A percentile compares a stretch with the other conserved stretches of the same genome.
phyloP scores from a whole-genome alignment of 495 filamentous ascomycete species.

The Wilcoxina mikolae region DNA sequence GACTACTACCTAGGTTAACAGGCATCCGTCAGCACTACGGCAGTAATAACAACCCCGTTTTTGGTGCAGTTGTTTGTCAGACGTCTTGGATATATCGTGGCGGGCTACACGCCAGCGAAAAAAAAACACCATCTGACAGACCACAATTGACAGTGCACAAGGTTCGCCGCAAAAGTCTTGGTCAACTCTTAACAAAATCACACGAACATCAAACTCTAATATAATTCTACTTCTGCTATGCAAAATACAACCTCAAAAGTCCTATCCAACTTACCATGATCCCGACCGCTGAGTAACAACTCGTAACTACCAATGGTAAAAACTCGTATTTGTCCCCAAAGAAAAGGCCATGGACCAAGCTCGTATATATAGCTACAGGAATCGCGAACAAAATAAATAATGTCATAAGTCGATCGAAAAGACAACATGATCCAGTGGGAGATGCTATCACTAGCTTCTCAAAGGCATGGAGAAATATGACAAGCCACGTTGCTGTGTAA shows the following conservation, averaged over 20 bases:
- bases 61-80: no score
- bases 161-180: no score
- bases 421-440: slow-evolving; percentile 56
- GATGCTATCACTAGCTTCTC: slow-evolving; percentile 76
- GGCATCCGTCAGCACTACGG: no score
- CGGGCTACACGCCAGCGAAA: no score
- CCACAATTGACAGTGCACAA: no score
- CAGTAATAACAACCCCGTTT: no score
- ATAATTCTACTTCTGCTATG: background rate
- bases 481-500: slow-evolving; percentile 85
- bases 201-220: no score
- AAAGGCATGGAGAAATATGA: slow-evolving; percentile 72
- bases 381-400: slow-evolving; percentile 77
- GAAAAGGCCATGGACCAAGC: slow-evolving; percentile 60
- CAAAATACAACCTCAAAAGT: slow-evolving; percentile 83
- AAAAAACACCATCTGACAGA: no score
- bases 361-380: slow-evolving; percentile 79
- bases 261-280: slow-evolving; percentile 94
- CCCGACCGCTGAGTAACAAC: slow-evolving; percentile 86
- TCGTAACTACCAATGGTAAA: slow-evolving; percentile 90
- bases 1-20: no score
- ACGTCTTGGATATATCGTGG: no score
- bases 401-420: slow-evolving; percentile 79
- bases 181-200: no score
- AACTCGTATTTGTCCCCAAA: slow-evolving; percentile 81